Base-by-base conservation (phyloP, 2,329 filamentous ascomycete genomes). In the Didymella pinodella region DNA sequence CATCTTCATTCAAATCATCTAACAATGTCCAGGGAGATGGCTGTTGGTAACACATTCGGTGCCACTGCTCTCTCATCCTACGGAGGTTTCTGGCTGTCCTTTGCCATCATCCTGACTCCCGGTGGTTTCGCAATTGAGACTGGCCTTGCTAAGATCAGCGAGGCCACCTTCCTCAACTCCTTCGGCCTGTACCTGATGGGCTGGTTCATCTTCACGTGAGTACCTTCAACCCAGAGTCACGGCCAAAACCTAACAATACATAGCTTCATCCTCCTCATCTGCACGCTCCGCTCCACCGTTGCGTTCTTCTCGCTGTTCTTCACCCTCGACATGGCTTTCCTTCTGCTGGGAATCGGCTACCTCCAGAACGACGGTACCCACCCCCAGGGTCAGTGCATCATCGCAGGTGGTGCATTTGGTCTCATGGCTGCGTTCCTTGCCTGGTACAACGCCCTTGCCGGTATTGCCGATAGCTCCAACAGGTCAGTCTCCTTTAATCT, bases 21-120 rank as follows among this genome's bases (percentile, higher is more conserved):
- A 45, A 54, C 11, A 51, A 51, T 67, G 45, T 68, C 47, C 50
- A 81, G 80, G 80, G 81, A 83, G 74, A 83, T 83, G 79, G 81
- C 81, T 49, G 79, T 85, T 10, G 85, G 85, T n/a, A 88, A 87
- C 77, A 87, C 85, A 11, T 87, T 87, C 51, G 86, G 85, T 79
- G 84, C 84, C 29, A 87, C 85, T 7, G 83, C 86, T 8, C 84
- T 87, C 58, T 84, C 83, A 41, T 86, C 83, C 3, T 88, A 87
- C 69, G 85, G 85, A 57, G 84, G 85, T 59, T 88, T 88, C 78
- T 88, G 85, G 85, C 80, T 87, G 61, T 81, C 83, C 25, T 86
- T 84, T 65, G 84, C 81, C 65, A 86, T 87, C 77, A 84, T 86
- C 64, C 76, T 85, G 18, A 83, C 82, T 2, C 81, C 86, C 4